Base-by-base conservation (phyloP, 352 stramenopile species). In the Phytophthora kernoviae region DNA sequence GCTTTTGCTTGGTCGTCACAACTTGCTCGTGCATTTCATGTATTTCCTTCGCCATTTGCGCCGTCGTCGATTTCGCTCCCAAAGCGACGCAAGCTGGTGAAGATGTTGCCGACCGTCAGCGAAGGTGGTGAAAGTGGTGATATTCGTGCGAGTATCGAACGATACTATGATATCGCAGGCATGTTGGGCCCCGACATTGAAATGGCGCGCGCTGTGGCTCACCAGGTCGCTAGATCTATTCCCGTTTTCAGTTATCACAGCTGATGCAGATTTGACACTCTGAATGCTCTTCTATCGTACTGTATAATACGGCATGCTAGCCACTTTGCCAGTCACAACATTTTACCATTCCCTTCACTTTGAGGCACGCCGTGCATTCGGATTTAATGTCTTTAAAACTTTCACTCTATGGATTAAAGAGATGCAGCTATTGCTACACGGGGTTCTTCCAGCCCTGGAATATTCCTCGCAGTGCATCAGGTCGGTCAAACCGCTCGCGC, bases 141-240 rank as follows among this genome's bases (percentile, higher is more conserved):
- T n/a, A 58, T 68, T 41, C 44, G 52, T 63, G 55, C 43, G 17
- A 45, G 37, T 5, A 58, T 79, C 46, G 54, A 83, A 65, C 58
- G 68, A 64, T 79, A 76, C 59, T 71, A 72, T 54, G 64, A 76
- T 37, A 64, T 77, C 51, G 58, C 58, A 42, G 71, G 68, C 54
- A 46, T 65, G 42, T 52, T 77, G 46, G 69, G 69, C 64, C 64
- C 69, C 21, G 69, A 72, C 54, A 56, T 74, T 36, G 65, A 72
- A 0, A 74, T 77, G 69, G 69, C 61, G 39, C 64, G 65, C 52
- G 59, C 53, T 62, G 47, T 66, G 58, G 65, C 58, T 42, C 8
- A 27, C 2, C 54, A 68, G 26, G 32, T 69, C 43, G 56, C 52
- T 66, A 39, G 49, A 51, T 62, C 62, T 41, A 70, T 70, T 54